Evolutionary conservation across 768 basidiomycete species (phyloP).

Genomic region (Kwoniella sp.): DNA sequence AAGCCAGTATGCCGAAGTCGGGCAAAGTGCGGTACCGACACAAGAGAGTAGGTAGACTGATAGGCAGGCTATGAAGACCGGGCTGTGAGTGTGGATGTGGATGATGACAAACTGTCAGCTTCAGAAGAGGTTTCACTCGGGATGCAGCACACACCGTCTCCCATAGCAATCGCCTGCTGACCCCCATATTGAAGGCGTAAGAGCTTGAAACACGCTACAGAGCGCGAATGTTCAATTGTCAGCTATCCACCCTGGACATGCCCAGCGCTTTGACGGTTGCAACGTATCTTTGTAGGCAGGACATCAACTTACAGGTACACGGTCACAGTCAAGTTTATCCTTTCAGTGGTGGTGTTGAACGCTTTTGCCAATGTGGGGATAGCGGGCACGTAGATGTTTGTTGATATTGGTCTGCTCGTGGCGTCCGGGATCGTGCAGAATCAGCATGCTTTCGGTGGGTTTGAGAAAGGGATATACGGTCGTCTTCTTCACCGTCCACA

Average conservation of each 20-base stretch:
- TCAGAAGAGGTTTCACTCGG: too few relatives aligned
- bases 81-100: constrained; percentile 29
- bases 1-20: constrained; percentile 71
- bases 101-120: neutral
- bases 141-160: constrained; percentile 31
- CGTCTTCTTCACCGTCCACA: neutral
- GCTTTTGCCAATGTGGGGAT: constrained; percentile 68
- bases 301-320: constrained; percentile 62
- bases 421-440: neutral
- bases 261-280: too few relatives aligned
- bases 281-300: too few relatives aligned
- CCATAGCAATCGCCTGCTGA: constrained; percentile 61
- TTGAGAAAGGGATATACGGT: neutral
- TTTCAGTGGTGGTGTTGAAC: constrained; percentile 69
- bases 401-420: constrained; percentile 53
- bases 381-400: constrained; percentile 79
- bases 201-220: constrained; percentile 42
- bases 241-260: neutral
- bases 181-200: constrained; percentile 66
- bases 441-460: neutral
- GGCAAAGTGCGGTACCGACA: constrained; percentile 64
- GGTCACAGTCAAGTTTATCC: constrained; percentile 79
- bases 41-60: constrained; percentile 68
- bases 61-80: constrained; percentile 62
- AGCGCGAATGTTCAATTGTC: neutral